Conservation (phyloP, 2,329 filamentous ascomycete species). For the Pseudogymnoascus sp. region DNA sequence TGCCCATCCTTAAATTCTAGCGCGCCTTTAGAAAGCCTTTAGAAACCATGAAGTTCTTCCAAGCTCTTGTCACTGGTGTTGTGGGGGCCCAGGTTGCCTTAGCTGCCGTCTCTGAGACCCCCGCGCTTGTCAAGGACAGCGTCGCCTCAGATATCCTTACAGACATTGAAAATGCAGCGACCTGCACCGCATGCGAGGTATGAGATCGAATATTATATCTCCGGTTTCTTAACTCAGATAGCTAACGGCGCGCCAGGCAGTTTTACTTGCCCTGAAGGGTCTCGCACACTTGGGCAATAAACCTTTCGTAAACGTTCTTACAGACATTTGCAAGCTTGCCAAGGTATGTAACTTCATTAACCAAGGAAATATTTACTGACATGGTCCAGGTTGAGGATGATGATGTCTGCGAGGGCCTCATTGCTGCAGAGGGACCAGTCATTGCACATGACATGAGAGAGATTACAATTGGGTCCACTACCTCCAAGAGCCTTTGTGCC, state of each 20-base stretch:
- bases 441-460: conserved; percentile 42
- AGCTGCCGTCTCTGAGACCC: background rate
- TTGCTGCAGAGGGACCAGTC: conserved; percentile 45
- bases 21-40: background rate
- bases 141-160: conserved; percentile 21
- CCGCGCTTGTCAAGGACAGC: background rate
- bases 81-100: background rate
- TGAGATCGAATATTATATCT: conserved; percentile 24
- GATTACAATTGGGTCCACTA: conserved; percentile 40
- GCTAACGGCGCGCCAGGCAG: conserved; percentile 13
- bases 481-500: conserved; percentile 44
- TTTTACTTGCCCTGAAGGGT: conserved; percentile 37
- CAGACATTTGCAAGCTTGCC: conserved; percentile 28
- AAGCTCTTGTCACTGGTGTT: background rate
- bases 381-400: conserved; percentile 30
- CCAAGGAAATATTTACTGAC: background rate
- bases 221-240: conserved; percentile 7
- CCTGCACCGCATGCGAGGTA: conserved; percentile 29
- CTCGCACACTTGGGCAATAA: conserved; percentile 37
- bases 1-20: background rate
- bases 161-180: conserved; percentile 26
- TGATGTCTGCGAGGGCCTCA: conserved; percentile 35
- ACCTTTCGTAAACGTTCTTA: conserved; percentile 33
- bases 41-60: conserved; percentile 7
- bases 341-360: conserved; percentile 17